These are phyloP conservation scores for Knufia petricola DNA, from an alignment of 2,329 filamentous ascomycete species.

Conservation along the genomic window DNA sequence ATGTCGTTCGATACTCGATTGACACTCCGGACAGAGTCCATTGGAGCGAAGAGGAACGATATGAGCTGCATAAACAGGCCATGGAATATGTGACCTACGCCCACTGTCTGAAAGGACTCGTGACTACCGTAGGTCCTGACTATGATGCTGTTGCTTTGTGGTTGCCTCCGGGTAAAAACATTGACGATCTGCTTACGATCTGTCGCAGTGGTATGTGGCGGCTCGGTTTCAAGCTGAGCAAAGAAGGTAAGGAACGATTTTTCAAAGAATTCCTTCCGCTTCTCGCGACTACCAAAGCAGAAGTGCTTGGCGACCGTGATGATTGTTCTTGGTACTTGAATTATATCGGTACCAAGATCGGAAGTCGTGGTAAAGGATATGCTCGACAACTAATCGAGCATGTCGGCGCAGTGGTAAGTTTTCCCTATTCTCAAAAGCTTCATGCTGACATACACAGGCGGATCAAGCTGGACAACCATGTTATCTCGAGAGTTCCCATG, in stretches of 20 bases:
- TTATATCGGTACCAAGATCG: constrained; percentile 68
- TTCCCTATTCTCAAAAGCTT: not conserved
- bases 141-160: constrained; percentile 72
- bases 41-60: constrained; percentile 58
- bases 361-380: constrained; percentile 62
- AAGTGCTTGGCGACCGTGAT: constrained; percentile 58
- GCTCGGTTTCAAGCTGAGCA: constrained; percentile 62
- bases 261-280: constrained; percentile 68
- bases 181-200: constrained; percentile 63
- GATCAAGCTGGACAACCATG: constrained; percentile 58
- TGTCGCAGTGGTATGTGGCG: constrained; percentile 70
- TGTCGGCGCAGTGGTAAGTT: constrained; percentile 52
- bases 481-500: constrained; percentile 70
- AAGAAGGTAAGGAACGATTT: constrained; percentile 64
- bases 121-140: constrained; percentile 63
- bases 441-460: constrained; percentile 38
- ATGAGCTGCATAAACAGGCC: constrained; percentile 66
- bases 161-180: constrained; percentile 65
- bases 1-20: constrained; percentile 59
- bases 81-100: constrained; percentile 69
- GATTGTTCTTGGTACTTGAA: constrained; percentile 69
- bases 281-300: constrained; percentile 61
- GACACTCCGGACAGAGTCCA: constrained; percentile 57
- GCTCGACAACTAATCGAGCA: constrained; percentile 61
- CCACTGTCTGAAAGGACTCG: constrained; percentile 63